These are phyloP conservation scores for Onygenales sp. DNA, from an alignment of 2,329 filamentous ascomycete genomes.

Conservation along the genomic window DNA sequence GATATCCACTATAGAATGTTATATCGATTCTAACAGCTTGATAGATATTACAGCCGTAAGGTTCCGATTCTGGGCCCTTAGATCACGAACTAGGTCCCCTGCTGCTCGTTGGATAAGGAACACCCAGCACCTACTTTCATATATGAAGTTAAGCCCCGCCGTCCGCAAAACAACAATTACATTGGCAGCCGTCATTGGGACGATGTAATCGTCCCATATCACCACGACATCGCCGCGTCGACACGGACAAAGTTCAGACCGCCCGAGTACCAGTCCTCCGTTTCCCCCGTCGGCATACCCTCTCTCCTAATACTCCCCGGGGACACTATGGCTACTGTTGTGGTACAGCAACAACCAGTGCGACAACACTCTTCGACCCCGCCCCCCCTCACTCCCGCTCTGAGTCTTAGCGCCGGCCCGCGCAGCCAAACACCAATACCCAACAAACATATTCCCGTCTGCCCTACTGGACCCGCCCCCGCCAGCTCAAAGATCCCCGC, in stretches of 20 bases:
- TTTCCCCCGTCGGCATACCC: too few relatives aligned
- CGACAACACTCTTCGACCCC: conserved; percentile 43
- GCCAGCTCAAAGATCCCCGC: conserved; percentile 32
- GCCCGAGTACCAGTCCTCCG: conserved; percentile 1
- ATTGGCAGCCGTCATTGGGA: not conserved
- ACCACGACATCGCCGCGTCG: not conserved
- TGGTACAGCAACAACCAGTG: conserved; percentile 35
- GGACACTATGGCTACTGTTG: conserved; percentile 35
- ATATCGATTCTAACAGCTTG: not conserved
- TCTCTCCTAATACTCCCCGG: not conserved
- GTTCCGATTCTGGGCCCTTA: not conserved
- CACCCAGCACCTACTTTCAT: not conserved
- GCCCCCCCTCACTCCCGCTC: conserved; percentile 38
- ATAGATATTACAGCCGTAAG: not conserved
- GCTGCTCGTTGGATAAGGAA: conserved; percentile 2
- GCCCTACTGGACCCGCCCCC: conserved; percentile 64
- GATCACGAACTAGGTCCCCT: too few relatives aligned
- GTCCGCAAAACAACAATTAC: not conserved
- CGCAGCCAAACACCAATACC: conserved; percentile 56
- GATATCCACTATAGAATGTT: too few relatives aligned
- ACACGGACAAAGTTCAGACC: conserved; percentile 3
- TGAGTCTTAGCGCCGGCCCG: conserved; percentile 49
- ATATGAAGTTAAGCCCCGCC: not conserved
- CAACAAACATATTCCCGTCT: conserved; percentile 85
- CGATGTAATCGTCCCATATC: not conserved